Evolutionary conservation across 176 grass and related monocot species (phyloP), one percentile per base, ranked within the genome.

Genomic region (Aegilops speltoides): DNA sequence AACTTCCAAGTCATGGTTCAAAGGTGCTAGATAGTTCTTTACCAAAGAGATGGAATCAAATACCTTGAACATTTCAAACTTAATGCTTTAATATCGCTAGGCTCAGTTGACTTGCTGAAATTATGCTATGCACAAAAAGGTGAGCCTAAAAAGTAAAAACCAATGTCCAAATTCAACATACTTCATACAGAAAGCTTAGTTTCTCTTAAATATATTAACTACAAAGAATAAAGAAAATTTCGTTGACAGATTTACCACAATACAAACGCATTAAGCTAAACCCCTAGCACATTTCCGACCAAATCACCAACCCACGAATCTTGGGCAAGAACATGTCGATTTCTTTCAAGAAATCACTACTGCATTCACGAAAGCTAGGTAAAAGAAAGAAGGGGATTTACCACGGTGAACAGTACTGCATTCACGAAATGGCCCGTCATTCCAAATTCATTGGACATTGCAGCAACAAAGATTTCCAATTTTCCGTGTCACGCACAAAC

Each of bases 331-430:
- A 64, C 22, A 3, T 19, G 3, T 63, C 4, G 16, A 25, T 84
- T 84, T 70, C 28, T 63, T 61, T 29, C 38, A 29, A 29, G 10
- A 69, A 74, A 34, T 37, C 83, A n/a, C 7, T 33, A 16, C 7
- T 45, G 66, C 15, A 52, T 17, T 52, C 48, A 52, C 48, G 15
- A 45, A 36, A 67, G 23, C 2, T 54, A 29, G 41, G 41, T 65
- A 56, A 57, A 68, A 84, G 82, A 85, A 73, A 85, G 16, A 59
- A 60, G 16, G 32, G 9, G 36, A 57, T 59, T 24, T 28, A 17
- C 32, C 46, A 26, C 14, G 16, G 69, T 28, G 68, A 61, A 73
- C 68, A 72, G 43, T 10, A 19, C 32, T 12, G 24, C 23, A 61
- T 62, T 84, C 64, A 54, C 64, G 28, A 41, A 28, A 83, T 28